Percentiles rank a stretch among this genome's conserved stretches.
Evolutionary conservation across 1,284 basidiomycete genomes (phyloP).

Genomic region (Boletellus dicymbophilus): DNA sequence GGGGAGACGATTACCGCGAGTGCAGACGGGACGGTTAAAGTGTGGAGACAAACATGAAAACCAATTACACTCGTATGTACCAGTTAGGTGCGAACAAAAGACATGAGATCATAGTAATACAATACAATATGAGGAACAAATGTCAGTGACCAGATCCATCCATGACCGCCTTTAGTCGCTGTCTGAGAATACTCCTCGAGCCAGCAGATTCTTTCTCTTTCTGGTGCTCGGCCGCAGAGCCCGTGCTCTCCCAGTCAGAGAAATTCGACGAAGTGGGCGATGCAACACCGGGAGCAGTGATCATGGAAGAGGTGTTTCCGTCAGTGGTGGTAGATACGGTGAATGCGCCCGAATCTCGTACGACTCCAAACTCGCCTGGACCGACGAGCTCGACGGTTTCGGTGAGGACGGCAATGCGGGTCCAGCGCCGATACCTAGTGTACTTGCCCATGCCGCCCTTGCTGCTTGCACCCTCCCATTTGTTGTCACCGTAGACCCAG

Average conservation of each 20-base stretch:
- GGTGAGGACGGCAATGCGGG: slow-evolving; percentile 74
- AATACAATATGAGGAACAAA: slow-evolving; percentile 6
- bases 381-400: slow-evolving; percentile 67
- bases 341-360: slow-evolving; percentile 30
- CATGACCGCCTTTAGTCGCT: slow-evolving; percentile 32
- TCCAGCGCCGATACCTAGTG: slow-evolving; percentile 84
- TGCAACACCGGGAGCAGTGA: slow-evolving; percentile 21
- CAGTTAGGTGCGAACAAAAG: not conserved
- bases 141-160: slow-evolving; percentile 27
- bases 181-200: slow-evolving; percentile 24
- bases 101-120: slow-evolving; percentile 21
- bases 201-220: slow-evolving; percentile 22
- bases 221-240: slow-evolving; percentile 23
- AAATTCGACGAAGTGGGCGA: slow-evolving; percentile 32
- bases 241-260: slow-evolving; percentile 33
- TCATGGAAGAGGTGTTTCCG: slow-evolving; percentile 26
- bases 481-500: slow-evolving; percentile 96
- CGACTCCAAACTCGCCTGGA: slow-evolving; percentile 34
- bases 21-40: slow-evolving; percentile 83
- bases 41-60: slow-evolving; percentile 60
- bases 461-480: slow-evolving; percentile 83
- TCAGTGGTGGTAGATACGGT: slow-evolving; percentile 13
- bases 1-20: slow-evolving; percentile 87
- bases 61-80: not conserved
- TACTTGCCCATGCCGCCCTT: slow-evolving; percentile 91